Percentiles rank a stretch among this genome's conserved stretches.
Evolutionary conservation across 768 basidiomycete genomes (phyloP).

Genomic region (Boletus patriciae): DNA sequence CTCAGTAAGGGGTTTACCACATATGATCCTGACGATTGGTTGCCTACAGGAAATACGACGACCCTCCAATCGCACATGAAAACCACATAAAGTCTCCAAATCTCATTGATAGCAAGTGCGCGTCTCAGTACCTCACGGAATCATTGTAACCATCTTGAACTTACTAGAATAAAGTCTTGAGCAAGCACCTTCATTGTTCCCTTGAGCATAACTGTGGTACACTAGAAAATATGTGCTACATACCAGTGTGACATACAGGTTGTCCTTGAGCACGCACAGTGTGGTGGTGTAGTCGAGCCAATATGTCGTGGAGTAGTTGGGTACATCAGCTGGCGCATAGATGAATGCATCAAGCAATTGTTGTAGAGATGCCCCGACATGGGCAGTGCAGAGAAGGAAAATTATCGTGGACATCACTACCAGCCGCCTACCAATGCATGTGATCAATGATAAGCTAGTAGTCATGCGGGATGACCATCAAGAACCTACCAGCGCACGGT

Average conservation of each 20-base stretch:
- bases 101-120: not conserved
- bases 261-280: not conserved
- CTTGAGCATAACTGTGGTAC: not conserved
- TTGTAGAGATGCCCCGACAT: not conserved
- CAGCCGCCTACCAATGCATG: not conserved
- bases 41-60: not conserved
- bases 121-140: not conserved
- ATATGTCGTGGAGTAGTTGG: not conserved
- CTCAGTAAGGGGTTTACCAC: not conserved
- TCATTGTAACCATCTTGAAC: not conserved
- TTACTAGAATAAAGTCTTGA: not conserved
- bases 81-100: slow-evolving; percentile 7
- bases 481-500: not conserved
- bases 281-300: not conserved
- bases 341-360: not conserved
- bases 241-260: not conserved
- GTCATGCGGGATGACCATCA: too few relatives aligned
- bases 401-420: not conserved
- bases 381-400: not conserved
- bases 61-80: slow-evolving; percentile 1
- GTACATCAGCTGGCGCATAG: not conserved
- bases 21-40: not conserved
- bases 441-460: not conserved
- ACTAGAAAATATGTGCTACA: not conserved
- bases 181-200: not conserved